phyloP scores from a whole-genome alignment of 2,329 filamentous ascomycete species.

The Dactylellina parvicollis region DNA sequence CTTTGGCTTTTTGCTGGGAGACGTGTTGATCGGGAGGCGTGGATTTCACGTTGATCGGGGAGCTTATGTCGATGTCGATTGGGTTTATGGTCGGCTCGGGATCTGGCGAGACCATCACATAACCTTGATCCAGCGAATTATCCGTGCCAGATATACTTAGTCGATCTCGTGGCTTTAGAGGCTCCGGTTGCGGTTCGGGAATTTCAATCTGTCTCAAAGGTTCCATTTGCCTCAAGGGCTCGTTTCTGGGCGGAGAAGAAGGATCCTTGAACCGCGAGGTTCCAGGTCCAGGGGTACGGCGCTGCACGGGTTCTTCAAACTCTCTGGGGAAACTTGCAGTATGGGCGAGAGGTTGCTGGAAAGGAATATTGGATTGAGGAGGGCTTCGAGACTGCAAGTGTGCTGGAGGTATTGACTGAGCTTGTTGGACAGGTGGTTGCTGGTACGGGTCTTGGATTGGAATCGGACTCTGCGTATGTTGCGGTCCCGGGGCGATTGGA shows the following conservation, averaged over 20 bases:
- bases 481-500: background rate
- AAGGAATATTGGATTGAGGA: constrained; percentile 18
- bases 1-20: constrained; percentile 20
- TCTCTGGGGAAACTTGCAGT: constrained; percentile 21
- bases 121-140: constrained; percentile 34
- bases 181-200: constrained; percentile 27
- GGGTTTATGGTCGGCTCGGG: constrained; percentile 19
- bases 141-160: constrained; percentile 20
- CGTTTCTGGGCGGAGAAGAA: constrained; percentile 31
- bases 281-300: constrained; percentile 12
- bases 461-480: constrained; percentile 3
- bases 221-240: constrained; percentile 37
- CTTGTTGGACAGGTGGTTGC: constrained; percentile 11
- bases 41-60: constrained; percentile 37
- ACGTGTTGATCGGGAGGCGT: constrained; percentile 23
- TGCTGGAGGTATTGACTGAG: constrained; percentile 4
- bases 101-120: constrained; percentile 47
- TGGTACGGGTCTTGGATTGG: constrained; percentile 18
- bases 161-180: constrained; percentile 14
- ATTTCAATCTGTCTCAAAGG: constrained; percentile 39
- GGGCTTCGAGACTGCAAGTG: constrained; percentile 17
- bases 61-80: constrained; percentile 29
- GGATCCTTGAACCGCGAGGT: constrained; percentile 11
- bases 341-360: constrained; percentile 18
- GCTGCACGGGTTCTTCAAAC: constrained; percentile 21